Percentiles rank a stretch among this genome's conserved stretches.
These are phyloP conservation scores for Cryptococcus sp. DNA, from an alignment of 1,284 basidiomycete genomes.

Conservation along the genomic window DNA sequence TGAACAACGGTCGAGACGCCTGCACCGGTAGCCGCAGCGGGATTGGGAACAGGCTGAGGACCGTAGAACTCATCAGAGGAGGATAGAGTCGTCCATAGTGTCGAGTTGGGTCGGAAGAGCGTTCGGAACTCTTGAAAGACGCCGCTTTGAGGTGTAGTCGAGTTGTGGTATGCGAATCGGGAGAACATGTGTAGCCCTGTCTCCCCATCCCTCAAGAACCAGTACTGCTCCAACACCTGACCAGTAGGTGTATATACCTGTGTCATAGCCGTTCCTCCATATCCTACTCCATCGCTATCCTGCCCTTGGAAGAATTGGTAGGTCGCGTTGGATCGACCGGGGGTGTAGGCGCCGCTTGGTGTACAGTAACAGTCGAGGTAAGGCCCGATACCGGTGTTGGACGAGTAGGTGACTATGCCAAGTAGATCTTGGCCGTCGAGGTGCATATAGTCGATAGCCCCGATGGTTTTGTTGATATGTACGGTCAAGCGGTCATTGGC, in stretches of 20 bases:
- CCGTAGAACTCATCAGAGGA: slow-evolving; percentile 10
- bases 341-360: neutral
- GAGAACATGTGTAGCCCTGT: slow-evolving; percentile 29
- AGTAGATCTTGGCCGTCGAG: slow-evolving; percentile 1
- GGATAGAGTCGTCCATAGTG: slow-evolving; percentile 23
- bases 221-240: slow-evolving; percentile 29
- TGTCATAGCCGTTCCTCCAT: too few relatives aligned
- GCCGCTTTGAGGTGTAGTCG: neutral
- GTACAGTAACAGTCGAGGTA: slow-evolving; percentile 3
- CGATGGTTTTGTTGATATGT: slow-evolving; percentile 3
- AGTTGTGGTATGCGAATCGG: slow-evolving; percentile 21
- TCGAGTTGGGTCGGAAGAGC: slow-evolving; percentile 19
- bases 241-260: slow-evolving; percentile 7
- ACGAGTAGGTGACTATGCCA: neutral
- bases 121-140: slow-evolving; percentile 15
- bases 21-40: slow-evolving; percentile 13
- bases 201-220: slow-evolving; percentile 35
- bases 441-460: neutral
- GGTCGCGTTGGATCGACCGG: slow-evolving; percentile 1
- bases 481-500: neutral
- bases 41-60: slow-evolving; percentile 19
- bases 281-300: too few relatives aligned
- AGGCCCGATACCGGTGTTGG: slow-evolving; percentile 1
- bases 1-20: slow-evolving; percentile 22
- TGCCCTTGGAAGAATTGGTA: slow-evolving; percentile 1